phyloP scores from a whole-genome alignment of 2,329 filamentous ascomycete genomes.

The Trichoderma guizhouense region DNA sequence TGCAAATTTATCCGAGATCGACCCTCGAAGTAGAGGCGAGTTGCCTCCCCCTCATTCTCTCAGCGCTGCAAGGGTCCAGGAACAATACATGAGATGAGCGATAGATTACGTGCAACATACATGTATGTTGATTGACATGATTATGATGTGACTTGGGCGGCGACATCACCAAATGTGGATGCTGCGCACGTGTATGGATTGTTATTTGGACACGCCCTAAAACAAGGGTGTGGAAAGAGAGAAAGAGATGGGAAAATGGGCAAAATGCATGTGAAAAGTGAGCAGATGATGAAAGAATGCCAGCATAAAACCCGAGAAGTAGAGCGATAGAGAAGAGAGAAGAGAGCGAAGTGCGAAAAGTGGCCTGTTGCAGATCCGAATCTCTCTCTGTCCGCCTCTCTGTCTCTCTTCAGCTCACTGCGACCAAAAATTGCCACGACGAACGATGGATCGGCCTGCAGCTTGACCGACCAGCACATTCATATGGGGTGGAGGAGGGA shows the following conservation, averaged over 20 bases:
- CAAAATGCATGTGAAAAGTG: constrained; percentile 5
- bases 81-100: background rate
- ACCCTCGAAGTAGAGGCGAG: background rate
- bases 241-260: background rate
- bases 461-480: background rate
- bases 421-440: background rate
- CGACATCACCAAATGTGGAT: background rate
- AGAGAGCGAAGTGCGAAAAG: background rate
- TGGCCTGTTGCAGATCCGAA: constrained; percentile 14
- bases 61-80: background rate
- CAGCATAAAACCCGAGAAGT: background rate
- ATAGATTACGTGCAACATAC: no score
- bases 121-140: background rate
- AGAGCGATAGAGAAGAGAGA: background rate
- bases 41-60: background rate
- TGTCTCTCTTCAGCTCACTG: background rate
- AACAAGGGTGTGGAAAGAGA: background rate
- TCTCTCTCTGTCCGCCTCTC: background rate
- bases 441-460: background rate
- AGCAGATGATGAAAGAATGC: no score
- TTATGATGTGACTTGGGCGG: background rate
- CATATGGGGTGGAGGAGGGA: background rate
- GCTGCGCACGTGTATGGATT: background rate
- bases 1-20: background rate
- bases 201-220: background rate